A percentile compares a stretch with the other conserved stretches of the same genome.
Evolutionary conservation across 768 basidiomycete genomes (phyloP).

Genomic region (Fistulinella prunicolor): DNA sequence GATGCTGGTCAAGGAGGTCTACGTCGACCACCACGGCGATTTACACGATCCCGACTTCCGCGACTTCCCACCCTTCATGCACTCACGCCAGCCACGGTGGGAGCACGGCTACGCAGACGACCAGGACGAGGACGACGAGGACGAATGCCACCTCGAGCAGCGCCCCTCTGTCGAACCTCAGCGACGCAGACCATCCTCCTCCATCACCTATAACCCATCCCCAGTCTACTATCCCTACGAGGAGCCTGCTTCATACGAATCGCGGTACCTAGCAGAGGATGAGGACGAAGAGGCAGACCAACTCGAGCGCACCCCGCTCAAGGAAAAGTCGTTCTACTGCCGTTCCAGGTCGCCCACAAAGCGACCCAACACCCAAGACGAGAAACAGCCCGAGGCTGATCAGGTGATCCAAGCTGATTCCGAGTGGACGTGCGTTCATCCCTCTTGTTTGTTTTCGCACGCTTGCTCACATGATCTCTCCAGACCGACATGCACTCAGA

Average conservation of each 20-base stretch:
- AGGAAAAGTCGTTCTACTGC: conserved; percentile 19
- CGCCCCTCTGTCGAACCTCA: conserved; percentile 20
- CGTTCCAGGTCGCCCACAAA: conserved; percentile 23
- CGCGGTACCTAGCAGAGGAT: conserved; percentile 23
- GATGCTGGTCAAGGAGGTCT: conserved; percentile 34
- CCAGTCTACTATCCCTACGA: conserved; percentile 26
- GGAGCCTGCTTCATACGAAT: conserved; percentile 32
- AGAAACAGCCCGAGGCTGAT: conserved; percentile 17
- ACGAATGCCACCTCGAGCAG: conserved; percentile 26
- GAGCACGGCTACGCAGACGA: conserved; percentile 32
- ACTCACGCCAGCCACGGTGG: conserved; percentile 33
- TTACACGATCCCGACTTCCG: conserved; percentile 68
- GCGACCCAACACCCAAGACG: conserved; percentile 11
- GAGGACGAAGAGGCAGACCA: conserved; percentile 26
- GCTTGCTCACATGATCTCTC: background rate
- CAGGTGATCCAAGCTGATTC: conserved; percentile 19
- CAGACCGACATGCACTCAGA: conserved; percentile 58
- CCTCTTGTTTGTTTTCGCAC: background rate
- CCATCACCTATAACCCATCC: conserved; percentile 17
- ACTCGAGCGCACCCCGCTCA: conserved; percentile 23
- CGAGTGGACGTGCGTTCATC: conserved; percentile 33
- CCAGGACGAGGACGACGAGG: conserved; percentile 32
- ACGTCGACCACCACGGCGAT: conserved; percentile 60
- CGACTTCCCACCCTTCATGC: conserved; percentile 49
- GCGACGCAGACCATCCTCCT: conserved; percentile 26